Percentiles rank a stretch among this genome's conserved stretches.
These are phyloP conservation scores for Pseudogymnoascus sp. DNA, from an alignment of 2,329 filamentous ascomycete genomes.

Conservation along the genomic window DNA sequence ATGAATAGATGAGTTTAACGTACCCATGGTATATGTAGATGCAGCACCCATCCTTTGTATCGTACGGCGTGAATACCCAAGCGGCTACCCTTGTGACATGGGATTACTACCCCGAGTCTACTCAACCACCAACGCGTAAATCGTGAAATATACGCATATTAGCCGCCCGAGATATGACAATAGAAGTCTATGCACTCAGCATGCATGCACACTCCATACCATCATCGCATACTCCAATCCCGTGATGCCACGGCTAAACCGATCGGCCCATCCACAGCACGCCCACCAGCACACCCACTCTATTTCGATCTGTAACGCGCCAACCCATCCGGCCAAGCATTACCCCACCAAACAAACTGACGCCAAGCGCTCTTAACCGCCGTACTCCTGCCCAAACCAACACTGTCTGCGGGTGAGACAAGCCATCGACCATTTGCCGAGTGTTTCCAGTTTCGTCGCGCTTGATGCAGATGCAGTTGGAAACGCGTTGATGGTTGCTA, in stretches of 20 bases:
- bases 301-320: slow-evolving; percentile 7
- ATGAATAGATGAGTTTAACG: neutral
- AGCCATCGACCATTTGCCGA: neutral
- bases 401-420: neutral
- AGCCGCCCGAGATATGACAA: neutral
- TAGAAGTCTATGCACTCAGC: too few species aligned
- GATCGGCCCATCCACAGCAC: neutral
- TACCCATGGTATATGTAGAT: neutral
- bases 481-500: neutral
- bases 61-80: neutral
- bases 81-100: neutral
- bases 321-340: neutral
- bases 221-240: neutral
- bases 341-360: neutral
- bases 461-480: neutral
- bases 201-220: neutral
- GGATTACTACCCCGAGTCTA: neutral
- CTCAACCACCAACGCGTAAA: neutral
- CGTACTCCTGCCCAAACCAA: neutral
- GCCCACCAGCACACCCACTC: neutral
- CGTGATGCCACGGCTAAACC: neutral
- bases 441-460: neutral
- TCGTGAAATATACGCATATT: neutral
- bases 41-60: neutral
- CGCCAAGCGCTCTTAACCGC: neutral